Base-by-base conservation (phyloP, 78 protist species). In the Emiliania huxleyi region DNA sequence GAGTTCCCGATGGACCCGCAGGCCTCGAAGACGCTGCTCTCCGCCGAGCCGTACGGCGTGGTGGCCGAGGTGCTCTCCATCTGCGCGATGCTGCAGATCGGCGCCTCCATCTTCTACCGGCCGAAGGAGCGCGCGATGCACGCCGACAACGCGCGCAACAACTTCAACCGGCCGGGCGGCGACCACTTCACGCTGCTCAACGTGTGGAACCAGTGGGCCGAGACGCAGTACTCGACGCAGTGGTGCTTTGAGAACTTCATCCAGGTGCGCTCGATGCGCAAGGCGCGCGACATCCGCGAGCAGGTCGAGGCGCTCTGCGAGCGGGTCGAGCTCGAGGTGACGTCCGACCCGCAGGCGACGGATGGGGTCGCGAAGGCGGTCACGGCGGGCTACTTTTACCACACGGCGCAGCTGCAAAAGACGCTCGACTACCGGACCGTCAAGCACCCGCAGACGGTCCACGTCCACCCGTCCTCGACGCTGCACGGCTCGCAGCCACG, bases 1-100 rank as follows among this genome's bases (percentile, higher is more conserved):
- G 99, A 97, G 90, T 98, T 98, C 71, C 99, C 99, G 19, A 95
- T 98, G 35, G 99, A 98, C 91, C 99, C 99, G 40, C 94, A 98
- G 37, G 94, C 98, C 46, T 44, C 98, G 22, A 98, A 98, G 94
- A 98, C 98, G 98, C 89, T 99, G 44, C 77, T 98, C 56, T 37
- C 83, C 46, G 26, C 94, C 0, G 96, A 93, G n/a, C 92, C 55
- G 46, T 25, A 85, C 49, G 94, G 93, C 33, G 96, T 96, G 92
- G 33, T 62, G 8, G 52, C 44, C 25, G 79, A 75, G 11, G 77
- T 75, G 62, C 62, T 52, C 29, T 8, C 15, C 62, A 52, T 8
- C 29, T 52, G 62, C 62, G 15, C 62, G 15, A 52, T 75, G 98
- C 71, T 93, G 95, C 97, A 96, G 98, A 37, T 96, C 99, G 6